phyloP scores from a whole-genome alignment of 2,329 filamentous ascomycete genomes.

The Seiridium cupressi region DNA sequence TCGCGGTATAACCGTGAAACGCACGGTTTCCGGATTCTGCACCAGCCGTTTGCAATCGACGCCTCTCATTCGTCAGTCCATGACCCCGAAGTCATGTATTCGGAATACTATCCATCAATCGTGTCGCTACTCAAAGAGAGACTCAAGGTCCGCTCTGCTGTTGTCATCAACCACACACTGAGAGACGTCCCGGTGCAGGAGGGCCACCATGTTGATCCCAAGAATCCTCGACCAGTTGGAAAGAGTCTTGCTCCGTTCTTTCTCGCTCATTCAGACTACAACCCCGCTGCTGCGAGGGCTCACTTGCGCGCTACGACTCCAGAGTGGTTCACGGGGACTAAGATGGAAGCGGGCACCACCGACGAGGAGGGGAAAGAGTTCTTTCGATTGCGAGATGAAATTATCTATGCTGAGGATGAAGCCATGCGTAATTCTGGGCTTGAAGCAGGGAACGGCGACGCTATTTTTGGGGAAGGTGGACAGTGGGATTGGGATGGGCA shows the following conservation, averaged over 20 bases:
- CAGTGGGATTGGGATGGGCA: slow-evolving; percentile 10
- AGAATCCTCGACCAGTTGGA: not conserved
- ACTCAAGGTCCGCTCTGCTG: not conserved
- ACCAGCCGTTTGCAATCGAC: not conserved
- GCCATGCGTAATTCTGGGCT: not conserved
- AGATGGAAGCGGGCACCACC: not conserved
- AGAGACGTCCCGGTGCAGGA: not conserved
- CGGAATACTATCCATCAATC: not conserved
- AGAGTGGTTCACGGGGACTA: slow-evolving; percentile 13
- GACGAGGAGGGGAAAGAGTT: not conserved
- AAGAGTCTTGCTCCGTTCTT: slow-evolving; percentile 1
- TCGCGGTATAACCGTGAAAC: not conserved
- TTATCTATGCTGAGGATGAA: slow-evolving; percentile 21
- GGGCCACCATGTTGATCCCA: not conserved
- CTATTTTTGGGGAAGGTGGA: not conserved
- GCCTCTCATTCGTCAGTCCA: not conserved
- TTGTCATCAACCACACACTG: slow-evolving; percentile 1
- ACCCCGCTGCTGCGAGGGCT: slow-evolving; percentile 21
- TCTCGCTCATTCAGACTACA: slow-evolving; percentile 22
- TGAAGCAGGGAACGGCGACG: not conserved
- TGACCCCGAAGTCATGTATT: not conserved
- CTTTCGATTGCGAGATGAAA: slow-evolving; percentile 10
- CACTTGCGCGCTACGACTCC: slow-evolving; percentile 24
- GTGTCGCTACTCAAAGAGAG: not conserved
- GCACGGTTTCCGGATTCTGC: not conserved